Conservation (phyloP, 2,329 filamentous ascomycete species). For the Hysterium pulicare region DNA sequence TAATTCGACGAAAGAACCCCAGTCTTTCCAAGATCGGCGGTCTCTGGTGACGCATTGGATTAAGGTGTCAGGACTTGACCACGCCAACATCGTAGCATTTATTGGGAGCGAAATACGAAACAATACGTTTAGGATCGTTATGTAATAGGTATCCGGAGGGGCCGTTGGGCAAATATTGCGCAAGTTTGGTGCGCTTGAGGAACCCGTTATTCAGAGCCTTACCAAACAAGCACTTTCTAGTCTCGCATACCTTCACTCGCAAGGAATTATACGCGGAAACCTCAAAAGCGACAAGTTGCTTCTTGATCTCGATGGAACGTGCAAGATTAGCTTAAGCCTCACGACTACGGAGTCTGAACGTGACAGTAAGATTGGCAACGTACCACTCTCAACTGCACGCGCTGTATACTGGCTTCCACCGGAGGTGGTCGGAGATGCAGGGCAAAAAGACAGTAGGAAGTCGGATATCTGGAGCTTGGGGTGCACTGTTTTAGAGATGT, state of each 20-base stretch:
- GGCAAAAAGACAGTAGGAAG: not conserved
- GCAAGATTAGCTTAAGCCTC: constrained; percentile 1
- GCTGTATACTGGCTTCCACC: not conserved
- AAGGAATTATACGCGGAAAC: constrained; percentile 14
- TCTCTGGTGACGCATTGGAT: no score
- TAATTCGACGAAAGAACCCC: no score
- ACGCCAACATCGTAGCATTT: not conserved
- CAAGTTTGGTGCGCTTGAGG: constrained; percentile 3
- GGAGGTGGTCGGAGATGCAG: constrained; percentile 3
- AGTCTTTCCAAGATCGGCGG: no score
- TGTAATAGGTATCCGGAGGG: constrained; percentile 1
- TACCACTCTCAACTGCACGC: not conserved
- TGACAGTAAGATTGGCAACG: not conserved
- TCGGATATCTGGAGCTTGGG: constrained; percentile 7
- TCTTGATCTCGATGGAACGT: constrained; percentile 9
- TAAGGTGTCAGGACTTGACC: not conserved
- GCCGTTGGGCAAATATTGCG: not conserved
- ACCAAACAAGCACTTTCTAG: not conserved
- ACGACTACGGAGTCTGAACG: not conserved
- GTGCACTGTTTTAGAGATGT: constrained; percentile 3
- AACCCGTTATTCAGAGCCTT: not conserved
- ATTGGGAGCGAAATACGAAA: not conserved
- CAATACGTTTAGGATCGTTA: not conserved
- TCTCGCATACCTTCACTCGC: constrained; percentile 8
- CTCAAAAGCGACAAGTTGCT: constrained; percentile 14